Evolutionary conservation across 768 basidiomycete genomes (phyloP).

Genomic region (Psilocybe cyanescens): DNA sequence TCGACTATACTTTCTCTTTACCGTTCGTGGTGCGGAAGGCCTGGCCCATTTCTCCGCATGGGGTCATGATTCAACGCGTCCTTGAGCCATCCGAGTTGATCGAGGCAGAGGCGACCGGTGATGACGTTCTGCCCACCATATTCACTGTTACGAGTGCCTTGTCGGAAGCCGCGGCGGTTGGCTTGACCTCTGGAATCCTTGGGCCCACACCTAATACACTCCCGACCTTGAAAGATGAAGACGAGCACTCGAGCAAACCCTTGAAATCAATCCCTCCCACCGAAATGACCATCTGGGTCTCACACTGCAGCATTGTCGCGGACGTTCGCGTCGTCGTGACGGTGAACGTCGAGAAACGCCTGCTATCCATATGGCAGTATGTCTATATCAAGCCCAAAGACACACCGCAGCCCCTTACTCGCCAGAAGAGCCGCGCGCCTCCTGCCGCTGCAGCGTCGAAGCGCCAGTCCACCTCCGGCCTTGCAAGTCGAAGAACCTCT

Average conservation of each 20-base stretch:
- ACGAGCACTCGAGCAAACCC: conserved; percentile 52
- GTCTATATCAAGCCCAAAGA: conserved; percentile 65
- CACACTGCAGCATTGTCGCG: conserved; percentile 50
- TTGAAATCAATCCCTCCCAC: conserved; percentile 60
- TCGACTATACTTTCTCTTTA: conserved; percentile 77
- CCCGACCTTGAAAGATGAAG: conserved; percentile 54
- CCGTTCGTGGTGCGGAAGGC: conserved; percentile 82
- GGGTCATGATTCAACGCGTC: conserved; percentile 77
- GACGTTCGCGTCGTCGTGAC: conserved; percentile 59
- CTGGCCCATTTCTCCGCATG: conserved; percentile 80
- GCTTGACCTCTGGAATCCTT: conserved; percentile 63
- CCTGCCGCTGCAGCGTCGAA: conserved; percentile 30
- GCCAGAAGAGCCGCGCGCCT: conserved; percentile 3
- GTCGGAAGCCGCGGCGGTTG: conserved; percentile 73
- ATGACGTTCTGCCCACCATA: conserved; percentile 75
- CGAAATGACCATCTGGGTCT: conserved; percentile 69
- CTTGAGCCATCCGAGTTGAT: conserved; percentile 68
- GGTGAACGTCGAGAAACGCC: conserved; percentile 53
- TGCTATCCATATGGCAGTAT: conserved; percentile 75
- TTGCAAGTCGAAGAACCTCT: conserved; percentile 42
- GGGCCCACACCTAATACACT: conserved; percentile 42
- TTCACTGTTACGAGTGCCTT: conserved; percentile 81
- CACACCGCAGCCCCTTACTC: conserved; percentile 44
- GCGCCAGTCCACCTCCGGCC: conserved; percentile 41
- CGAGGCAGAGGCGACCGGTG: conserved; percentile 68